A percentile compares a stretch with the other conserved stretches of the same genome.
Conservation (phyloP, 345 rosid genomes). For the Erysimum cheiranthoides region DNA sequence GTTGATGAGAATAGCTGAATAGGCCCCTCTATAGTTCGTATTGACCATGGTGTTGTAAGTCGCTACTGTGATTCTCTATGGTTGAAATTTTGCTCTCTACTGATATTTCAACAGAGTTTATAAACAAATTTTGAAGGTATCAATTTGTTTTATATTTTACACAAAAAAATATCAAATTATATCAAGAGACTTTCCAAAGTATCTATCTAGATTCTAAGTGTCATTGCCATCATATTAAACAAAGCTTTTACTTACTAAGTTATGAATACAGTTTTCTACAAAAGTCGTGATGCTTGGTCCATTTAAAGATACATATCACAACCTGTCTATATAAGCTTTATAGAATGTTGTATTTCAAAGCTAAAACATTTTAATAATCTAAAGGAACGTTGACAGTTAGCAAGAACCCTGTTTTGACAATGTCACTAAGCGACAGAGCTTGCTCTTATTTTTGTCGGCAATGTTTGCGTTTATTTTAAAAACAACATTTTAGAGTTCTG, state of each 20-base stretch:
- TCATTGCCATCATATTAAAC: too few species aligned
- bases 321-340: too few species aligned
- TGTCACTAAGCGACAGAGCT: background rate
- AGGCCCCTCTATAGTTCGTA: conserved; percentile 17
- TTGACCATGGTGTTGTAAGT: conserved; percentile 19
- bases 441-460: background rate
- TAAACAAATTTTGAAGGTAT: too few species aligned
- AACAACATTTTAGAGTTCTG: background rate
- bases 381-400: background rate
- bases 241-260: too few species aligned
- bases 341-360: too few species aligned
- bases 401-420: background rate
- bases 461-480: background rate
- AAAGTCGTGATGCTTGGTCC: too few species aligned
- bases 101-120: background rate
- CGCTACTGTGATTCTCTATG: conserved; percentile 23
- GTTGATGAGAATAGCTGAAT: conserved; percentile 56
- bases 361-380: background rate
- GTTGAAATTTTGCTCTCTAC: conserved; percentile 42
- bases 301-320: too few species aligned
- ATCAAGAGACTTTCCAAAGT: too few species aligned
- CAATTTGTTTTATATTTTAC: too few species aligned
- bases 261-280: too few species aligned
- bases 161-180: too few species aligned
- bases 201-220: too few species aligned